phyloP scores from a whole-genome alignment of 2,329 filamentous ascomycete genomes.

The Fusarium subglutinans region DNA sequence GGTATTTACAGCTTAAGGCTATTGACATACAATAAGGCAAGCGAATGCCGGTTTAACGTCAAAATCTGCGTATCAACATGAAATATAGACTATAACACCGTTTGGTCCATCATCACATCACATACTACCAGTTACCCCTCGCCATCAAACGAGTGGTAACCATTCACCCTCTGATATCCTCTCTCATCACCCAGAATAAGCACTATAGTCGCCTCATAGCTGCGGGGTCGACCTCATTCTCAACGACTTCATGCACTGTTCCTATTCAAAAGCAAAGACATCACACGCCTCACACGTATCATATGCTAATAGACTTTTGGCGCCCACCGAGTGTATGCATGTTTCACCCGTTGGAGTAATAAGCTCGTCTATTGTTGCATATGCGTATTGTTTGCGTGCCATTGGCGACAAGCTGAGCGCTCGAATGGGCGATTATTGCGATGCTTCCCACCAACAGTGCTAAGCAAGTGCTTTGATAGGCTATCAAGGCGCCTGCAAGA shows the following conservation, averaged over 20 bases:
- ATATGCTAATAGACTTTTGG: background rate
- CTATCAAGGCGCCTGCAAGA: background rate
- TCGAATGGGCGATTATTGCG: background rate
- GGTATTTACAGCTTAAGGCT: too few species aligned
- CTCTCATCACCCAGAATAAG: background rate
- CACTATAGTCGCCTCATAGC: background rate
- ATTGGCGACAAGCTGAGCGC: background rate
- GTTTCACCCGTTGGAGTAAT: background rate
- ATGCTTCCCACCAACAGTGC: background rate
- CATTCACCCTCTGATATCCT: background rate
- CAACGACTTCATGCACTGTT: background rate
- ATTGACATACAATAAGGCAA: rapidly evolving
- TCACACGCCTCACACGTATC: too few species aligned
- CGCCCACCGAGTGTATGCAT: background rate
- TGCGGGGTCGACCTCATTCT: background rate
- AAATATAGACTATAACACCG: background rate
- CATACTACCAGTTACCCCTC: too few species aligned
- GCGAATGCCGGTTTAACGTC: rapidly evolving
- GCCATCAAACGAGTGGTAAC: too few species aligned
- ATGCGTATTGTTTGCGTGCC: background rate
- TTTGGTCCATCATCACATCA: background rate
- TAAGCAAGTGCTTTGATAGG: background rate
- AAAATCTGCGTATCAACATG: rapidly evolving
- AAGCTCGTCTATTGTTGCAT: background rate
- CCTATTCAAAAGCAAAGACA: background rate